Evolutionary conservation across 495 filamentous ascomycete species (phyloP).

Genomic region (Penicillium silybi): DNA sequence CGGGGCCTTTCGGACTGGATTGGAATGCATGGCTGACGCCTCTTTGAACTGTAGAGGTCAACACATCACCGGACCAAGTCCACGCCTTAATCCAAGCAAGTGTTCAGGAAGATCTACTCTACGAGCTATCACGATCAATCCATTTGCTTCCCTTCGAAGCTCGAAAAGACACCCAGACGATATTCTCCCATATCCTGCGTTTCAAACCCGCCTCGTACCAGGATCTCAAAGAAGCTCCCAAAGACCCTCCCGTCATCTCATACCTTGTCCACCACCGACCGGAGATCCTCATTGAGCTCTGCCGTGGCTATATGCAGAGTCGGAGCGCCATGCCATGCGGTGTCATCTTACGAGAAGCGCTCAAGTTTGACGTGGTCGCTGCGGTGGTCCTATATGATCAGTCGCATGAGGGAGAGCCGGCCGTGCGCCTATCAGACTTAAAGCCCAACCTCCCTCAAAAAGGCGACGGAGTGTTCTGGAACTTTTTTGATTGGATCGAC

Average conservation of each 20-base stretch:
- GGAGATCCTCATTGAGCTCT: conserved; percentile 82
- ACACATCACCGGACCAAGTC: conserved; percentile 81
- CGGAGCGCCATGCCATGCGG: conserved; percentile 94
- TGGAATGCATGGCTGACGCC: conserved; percentile 9
- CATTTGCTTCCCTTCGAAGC: conserved; percentile 89
- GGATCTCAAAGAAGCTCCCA: conserved; percentile 53
- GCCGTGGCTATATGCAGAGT: conserved; percentile 81
- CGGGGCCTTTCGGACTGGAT: conserved; percentile 1
- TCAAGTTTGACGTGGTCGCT: conserved; percentile 86
- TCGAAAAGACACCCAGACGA: conserved; percentile 82
- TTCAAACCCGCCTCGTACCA: conserved; percentile 58
- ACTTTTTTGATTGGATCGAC: conserved; percentile 97
- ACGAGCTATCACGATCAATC: conserved; percentile 72
- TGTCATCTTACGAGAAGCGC: conserved; percentile 81
- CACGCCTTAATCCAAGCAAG: conserved; percentile 73
- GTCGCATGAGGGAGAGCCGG: conserved; percentile 55
- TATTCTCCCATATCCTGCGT: conserved; percentile 83
- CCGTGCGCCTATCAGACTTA: conserved; percentile 56
- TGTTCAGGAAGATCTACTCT: conserved; percentile 84
- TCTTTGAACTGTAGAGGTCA: conserved; percentile 59
- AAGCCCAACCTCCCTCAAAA: conserved; percentile 62
- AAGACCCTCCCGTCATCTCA: conserved; percentile 74
- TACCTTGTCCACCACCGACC: conserved; percentile 81
- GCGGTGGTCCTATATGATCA: conserved; percentile 91
- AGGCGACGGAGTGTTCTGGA: conserved; percentile 87